These are phyloP conservation scores for Chrysanthemum makinoi DNA, from an alignment of 129 eudicot genomes.

Conservation along the genomic window DNA sequence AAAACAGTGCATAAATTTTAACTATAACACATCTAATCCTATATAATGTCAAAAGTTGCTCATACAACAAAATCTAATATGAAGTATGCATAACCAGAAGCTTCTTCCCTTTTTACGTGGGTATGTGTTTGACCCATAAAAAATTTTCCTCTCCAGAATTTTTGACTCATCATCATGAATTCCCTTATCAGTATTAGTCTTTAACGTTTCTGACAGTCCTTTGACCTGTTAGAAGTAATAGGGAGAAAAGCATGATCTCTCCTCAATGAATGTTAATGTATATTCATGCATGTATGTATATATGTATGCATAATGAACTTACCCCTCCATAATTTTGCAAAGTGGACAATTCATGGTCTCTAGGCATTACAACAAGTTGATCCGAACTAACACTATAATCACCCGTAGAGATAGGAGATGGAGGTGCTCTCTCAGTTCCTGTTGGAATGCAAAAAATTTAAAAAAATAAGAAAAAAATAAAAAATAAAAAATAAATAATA, in stretches of 20 bases:
- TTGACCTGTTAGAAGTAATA: slow-evolving; percentile 43
- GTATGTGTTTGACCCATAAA: slow-evolving; percentile 87
- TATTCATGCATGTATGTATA: background rate
- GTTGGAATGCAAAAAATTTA: slow-evolving; percentile 12
- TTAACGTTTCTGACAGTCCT: slow-evolving; percentile 69
- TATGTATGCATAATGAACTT: slow-evolving; percentile 32
- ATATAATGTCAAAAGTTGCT: background rate
- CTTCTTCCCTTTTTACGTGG: slow-evolving; percentile 84
- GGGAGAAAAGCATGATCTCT: background rate
- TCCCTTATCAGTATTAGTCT: slow-evolving; percentile 70
- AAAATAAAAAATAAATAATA: too few relatives aligned
- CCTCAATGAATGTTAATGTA: too few relatives aligned
- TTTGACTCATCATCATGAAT: slow-evolving; percentile 67
- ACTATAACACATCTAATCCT: slow-evolving; percentile 9
- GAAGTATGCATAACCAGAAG: slow-evolving; percentile 60
- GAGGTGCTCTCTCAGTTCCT: slow-evolving; percentile 44
- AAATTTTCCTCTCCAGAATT: slow-evolving; percentile 48
- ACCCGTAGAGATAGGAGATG: slow-evolving; percentile 43
- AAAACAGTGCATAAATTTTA: slow-evolving; percentile 8
- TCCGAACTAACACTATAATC: slow-evolving; percentile 55
- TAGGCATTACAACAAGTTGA: slow-evolving; percentile 63
- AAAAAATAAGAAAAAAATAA: too few relatives aligned
- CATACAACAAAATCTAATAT: background rate
- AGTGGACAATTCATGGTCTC: slow-evolving; percentile 71
- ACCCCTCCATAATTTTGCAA: slow-evolving; percentile 75